Evolutionary conservation across 306 rosid species (phyloP), one percentile per base, ranked within the genome.

Genomic region (Arachis stenosperma): DNA sequence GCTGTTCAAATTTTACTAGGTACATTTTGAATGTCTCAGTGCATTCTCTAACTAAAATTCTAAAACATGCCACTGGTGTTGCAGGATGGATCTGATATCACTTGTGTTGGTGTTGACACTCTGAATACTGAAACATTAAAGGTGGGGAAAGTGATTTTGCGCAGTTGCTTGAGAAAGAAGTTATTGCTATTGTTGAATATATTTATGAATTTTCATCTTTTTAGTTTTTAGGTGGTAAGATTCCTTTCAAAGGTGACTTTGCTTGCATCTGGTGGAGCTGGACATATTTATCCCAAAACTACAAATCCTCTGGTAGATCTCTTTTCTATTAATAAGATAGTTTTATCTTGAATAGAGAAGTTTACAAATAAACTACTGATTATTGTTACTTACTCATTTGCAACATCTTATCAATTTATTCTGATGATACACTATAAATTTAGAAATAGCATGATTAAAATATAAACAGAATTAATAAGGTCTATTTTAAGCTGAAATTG

Each of bases 181-280:
- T 65, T 39, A 3, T 65, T 66, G 46, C 65, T 33, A 22, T 17
- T 22, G 3, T 30, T 41, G 37, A 81, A 40, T 69, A 47, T 58
- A 47, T 61, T 68, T 80, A 69, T 66, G 14, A 78, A 65, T 15
- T 22, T 68, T 69, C 68, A 43, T 56, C 76, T 15, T 78, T 78
- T 76, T 71, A 83, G 74, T 73, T 83, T 78, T 72, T 86, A 94
- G 98, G 97, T 94, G 66, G 84, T 81, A 57, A 88, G 97, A 78
- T 91, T 94, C 81, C 87, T 89, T 83, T 94, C 98, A 40, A 94
- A 86, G 87, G 98, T 81, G 75, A 94, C 94, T 69, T 87, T 94
- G 77, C 97, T 94, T 41, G 98, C 98, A 0, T 86, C 99, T 5
- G 97, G 98, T 37, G 98, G 98, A 70, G 98, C 92, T 60, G 98